Base-by-base conservation (phyloP, 2,329 filamentous ascomycete species). In the Diplodia sapinea region DNA sequence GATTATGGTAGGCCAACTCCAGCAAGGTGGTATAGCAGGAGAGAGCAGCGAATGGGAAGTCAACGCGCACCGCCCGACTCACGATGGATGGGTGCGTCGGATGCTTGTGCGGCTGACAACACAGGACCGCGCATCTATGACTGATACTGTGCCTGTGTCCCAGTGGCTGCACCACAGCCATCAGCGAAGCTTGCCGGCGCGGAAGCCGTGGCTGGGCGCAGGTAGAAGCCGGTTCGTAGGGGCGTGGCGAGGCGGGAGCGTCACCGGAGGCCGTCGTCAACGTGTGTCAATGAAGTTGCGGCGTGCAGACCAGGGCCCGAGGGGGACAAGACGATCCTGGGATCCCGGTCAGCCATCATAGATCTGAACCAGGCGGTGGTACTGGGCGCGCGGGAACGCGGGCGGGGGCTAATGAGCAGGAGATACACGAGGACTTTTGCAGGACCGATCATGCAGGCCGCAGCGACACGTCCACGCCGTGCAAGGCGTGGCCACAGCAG, bases 351-450 rank as follows among this genome's bases (percentile, higher is more conserved):
- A 29, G 59, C 26, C 40, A 52, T 66, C 64, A 57, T 59, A 66
- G 64, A 66, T 66, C 64, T 66, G 54, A 62, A 49, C 57, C 57
- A 62, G 40, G 40, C 38, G 64, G 59, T 66, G 52, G 54, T 26
- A 66, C 64, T 56, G 31, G 47, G 31, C 36, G 54, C 55, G 49
- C 64, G 55, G 54, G 64, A 66, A 26, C 43, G 47, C 64, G 64
- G 64, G 31, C 43, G 63, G 40, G 40, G 29, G 40, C 57, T 62
- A 62, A 62, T 62, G 47, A 62, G 57, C 57, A 62, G 64, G 64
- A 66, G 64, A 66, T 66, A 66, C 54, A 66, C 64, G 64, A 66
- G 64, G 64, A 66, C 36, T 52, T 66, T 66, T 66, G 64, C 64
- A 66, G 52, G 40, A 49, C 47, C 43, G 64, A 66, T 66, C 52